phyloP scores from a whole-genome alignment of 2,329 filamentous ascomycete species.

The Teratosphaeria pseudoeucalypti region DNA sequence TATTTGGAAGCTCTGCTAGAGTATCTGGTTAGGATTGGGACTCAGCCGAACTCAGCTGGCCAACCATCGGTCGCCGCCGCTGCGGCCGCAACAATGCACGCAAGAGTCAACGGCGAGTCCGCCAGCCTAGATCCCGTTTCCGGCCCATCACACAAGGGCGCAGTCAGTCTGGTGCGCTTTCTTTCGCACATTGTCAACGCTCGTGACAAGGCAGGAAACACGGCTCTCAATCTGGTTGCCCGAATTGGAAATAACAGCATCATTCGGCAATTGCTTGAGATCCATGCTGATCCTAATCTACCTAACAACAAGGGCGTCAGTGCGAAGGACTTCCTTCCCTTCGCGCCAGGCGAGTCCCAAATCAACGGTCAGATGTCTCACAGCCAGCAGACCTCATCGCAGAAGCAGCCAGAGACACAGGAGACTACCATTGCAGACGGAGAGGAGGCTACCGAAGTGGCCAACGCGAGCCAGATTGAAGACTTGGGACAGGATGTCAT shows the following conservation, averaged over 20 bases:
- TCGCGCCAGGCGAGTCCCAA: constrained; percentile 8
- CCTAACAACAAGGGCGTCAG: constrained; percentile 80
- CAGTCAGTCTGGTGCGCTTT: constrained; percentile 81
- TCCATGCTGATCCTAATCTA: constrained; percentile 86
- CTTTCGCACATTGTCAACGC: constrained; percentile 97
- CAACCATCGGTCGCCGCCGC: constrained; percentile 41
- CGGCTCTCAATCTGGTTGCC: constrained; percentile 85
- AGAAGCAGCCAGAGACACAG: constrained; percentile 12
- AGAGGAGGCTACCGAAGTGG: constrained; percentile 29
- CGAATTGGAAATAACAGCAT: constrained; percentile 89
- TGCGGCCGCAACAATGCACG: constrained; percentile 12
- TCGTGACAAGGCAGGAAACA: constrained; percentile 88
- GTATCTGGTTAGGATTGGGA: constrained; percentile 76
- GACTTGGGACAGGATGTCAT: constrained; percentile 75
- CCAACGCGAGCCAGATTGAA: constrained; percentile 41
- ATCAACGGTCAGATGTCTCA: constrained; percentile 9
- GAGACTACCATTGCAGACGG: constrained; percentile 12
- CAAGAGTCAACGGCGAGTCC: constrained; percentile 17
- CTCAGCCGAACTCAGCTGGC: constrained; percentile 32
- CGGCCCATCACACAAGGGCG: constrained; percentile 36
- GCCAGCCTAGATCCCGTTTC: constrained; percentile 18
- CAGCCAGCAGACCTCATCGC: constrained; percentile 12
- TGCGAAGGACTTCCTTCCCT: constrained; percentile 70
- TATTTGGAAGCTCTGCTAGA: constrained; percentile 91
- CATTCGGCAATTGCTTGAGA: constrained; percentile 90